Evolutionary conservation across 1,284 basidiomycete genomes (phyloP).

Genomic region (Mrakiaceae sp.): DNA sequence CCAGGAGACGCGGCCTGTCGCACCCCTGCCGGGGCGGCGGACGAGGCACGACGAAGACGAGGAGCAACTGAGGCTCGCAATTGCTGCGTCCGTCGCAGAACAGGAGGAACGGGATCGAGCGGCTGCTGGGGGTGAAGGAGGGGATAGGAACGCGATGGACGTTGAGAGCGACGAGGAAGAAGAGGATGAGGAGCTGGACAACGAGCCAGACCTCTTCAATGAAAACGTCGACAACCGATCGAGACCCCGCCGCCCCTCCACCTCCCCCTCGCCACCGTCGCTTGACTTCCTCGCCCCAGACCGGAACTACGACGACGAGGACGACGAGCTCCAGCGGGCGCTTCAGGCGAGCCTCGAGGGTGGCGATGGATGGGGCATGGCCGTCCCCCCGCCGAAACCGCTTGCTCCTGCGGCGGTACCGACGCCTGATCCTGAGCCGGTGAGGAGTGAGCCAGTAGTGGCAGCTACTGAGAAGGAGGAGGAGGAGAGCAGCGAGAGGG

Average conservation of each 20-base stretch:
- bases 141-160: constrained; percentile 11
- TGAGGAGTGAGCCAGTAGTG: constrained; percentile 14
- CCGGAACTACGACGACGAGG: constrained; percentile 65
- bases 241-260: constrained; percentile 23
- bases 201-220: constrained; percentile 15
- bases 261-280: constrained; percentile 12
- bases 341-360: constrained; percentile 66
- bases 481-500: constrained; percentile 26
- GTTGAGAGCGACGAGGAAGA: constrained; percentile 30
- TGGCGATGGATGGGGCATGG: constrained; percentile 20
- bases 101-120: constrained; percentile 26
- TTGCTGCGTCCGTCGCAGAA: constrained; percentile 53
- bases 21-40: background rate
- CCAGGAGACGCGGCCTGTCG: background rate
- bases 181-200: constrained; percentile 26
- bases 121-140: background rate
- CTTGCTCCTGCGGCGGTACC: constrained; percentile 15
- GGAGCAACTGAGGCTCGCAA: constrained; percentile 36
- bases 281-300: constrained; percentile 8
- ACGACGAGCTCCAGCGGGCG: constrained; percentile 72
- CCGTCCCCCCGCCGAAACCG: constrained; percentile 24
- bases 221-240: no score
- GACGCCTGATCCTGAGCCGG: constrained; percentile 20
- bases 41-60: constrained; percentile 19
- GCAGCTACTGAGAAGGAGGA: constrained; percentile 23